Evolutionary conservation across 2,329 filamentous ascomycete genomes (phyloP), one percentile per base, ranked within the genome.

Genomic region (Fusarium sp.): DNA sequence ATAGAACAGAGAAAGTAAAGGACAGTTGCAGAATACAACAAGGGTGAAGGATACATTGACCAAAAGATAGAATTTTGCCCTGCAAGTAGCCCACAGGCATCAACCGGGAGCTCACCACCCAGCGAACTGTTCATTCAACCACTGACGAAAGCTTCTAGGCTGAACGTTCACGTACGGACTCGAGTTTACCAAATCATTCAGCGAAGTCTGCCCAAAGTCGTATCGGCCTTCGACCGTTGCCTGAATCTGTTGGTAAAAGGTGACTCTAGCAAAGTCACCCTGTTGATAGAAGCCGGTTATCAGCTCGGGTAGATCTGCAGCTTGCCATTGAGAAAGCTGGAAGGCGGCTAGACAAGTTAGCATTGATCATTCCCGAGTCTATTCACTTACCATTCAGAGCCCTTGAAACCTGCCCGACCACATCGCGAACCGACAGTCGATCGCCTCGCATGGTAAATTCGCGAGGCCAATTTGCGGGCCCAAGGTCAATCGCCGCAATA

Each of bases 361-460:
- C 45, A 7, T 37, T 2, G 7, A 10, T 7, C 10, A 25, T 8
- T 3, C 9, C 14, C 25, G 6, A 5, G 9, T 50, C 54, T 25
- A 21, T 8, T 6, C 2, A 29, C 37, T 64, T 17, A 84, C 80
- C 72, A 75, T 82, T 74, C 76, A 83, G 77, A n/a, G 82, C 78
- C 46, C 74, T 71, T 53, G 79, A 75, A 65, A 81, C 82, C 35
- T 78, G 70, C 41, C 76, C 71, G 9, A 90, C 79, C 10, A 93
- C 77, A 41, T 88, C 81, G 11, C 80, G 78, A 3, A 91, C 80
- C 1, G 80, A 83, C 72, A 89, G 77, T 6, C 85, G 79, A 49
- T 90, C 87, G n/a, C 89, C 88, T 44, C 81, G 81, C 82, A 93
- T 87, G 35, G 82, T 83, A 71, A 90, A 86, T 70, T 92, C 89